Percentiles rank a stretch among this genome's conserved stretches.
Conservation (phyloP, 1,284 basidiomycete genomes). For the Ganoderma sinense region DNA sequence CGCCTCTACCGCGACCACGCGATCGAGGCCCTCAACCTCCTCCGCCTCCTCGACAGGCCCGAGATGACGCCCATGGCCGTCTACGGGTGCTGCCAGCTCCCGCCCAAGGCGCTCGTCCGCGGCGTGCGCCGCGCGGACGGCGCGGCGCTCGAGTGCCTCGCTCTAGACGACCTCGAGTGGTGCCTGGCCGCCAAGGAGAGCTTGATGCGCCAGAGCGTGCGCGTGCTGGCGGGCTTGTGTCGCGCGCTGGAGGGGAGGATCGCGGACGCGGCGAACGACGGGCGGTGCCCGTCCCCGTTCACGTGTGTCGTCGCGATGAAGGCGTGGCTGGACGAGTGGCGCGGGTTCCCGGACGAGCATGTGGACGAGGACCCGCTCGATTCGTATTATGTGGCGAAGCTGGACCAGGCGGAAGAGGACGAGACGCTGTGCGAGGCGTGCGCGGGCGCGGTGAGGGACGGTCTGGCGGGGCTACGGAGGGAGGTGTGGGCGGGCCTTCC, state of each 20-base stretch:
- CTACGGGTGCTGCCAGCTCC: slow-evolving; percentile 2
- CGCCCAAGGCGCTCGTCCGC: neutral
- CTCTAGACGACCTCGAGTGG: neutral
- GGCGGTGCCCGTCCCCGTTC: neutral
- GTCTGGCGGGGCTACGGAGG: neutral
- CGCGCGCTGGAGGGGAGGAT: neutral
- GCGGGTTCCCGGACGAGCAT: neutral
- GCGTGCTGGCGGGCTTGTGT: neutral
- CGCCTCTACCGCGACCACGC: neutral
- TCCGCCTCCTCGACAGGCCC: slow-evolving; percentile 5
- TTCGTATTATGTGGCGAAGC: neutral
- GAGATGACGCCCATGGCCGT: neutral
- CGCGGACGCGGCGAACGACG: neutral
- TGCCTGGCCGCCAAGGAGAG: neutral
- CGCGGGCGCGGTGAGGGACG: neutral
- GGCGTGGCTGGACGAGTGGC: neutral
- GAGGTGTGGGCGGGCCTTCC: neutral
- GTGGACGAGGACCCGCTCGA: neutral
- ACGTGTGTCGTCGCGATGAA: neutral
- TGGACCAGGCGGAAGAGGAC: neutral
- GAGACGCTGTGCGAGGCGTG: neutral
- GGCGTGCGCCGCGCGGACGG: neutral
- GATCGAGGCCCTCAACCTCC: slow-evolving; percentile 15
- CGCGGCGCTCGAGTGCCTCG: neutral
- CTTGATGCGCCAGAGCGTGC: neutral